Conservation (phyloP, 768 basidiomycete genomes). For the Vishniacozyma victoriae region DNA sequence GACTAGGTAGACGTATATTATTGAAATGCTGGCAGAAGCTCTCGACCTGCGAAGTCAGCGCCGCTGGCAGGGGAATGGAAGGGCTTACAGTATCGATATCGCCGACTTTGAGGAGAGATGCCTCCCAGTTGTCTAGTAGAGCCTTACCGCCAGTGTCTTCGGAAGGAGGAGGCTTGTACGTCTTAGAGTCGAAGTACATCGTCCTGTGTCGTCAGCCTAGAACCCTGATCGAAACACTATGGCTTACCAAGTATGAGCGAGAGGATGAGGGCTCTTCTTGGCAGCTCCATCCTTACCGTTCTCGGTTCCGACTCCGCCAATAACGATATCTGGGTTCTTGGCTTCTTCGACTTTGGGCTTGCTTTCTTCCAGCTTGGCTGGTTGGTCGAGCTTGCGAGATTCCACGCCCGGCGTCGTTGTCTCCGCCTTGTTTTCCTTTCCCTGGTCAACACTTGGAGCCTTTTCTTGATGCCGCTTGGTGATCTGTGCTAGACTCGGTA, state of each 20-base stretch:
- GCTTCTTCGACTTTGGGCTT: background rate
- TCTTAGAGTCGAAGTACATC: slow-evolving; percentile 80
- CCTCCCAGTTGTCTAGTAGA: slow-evolving; percentile 45
- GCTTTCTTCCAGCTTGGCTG: background rate
- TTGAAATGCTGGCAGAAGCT: slow-evolving; percentile 40
- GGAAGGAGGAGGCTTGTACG: slow-evolving; percentile 54
- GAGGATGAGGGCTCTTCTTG: slow-evolving; percentile 55
- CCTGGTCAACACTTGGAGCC: background rate
- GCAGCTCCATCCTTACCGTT: background rate
- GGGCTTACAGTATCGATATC: slow-evolving; percentile 68
- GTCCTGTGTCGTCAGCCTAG: slow-evolving; percentile 56
- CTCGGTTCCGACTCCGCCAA: background rate
- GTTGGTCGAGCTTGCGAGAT: background rate
- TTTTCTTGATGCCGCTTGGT: slow-evolving; percentile 15
- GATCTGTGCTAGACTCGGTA: slow-evolving; percentile 34
- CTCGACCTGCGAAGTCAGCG: slow-evolving; percentile 31
- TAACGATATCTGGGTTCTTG: slow-evolving; percentile 1
- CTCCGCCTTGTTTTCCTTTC: background rate
- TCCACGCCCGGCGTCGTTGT: background rate
- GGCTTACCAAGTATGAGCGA: slow-evolving; percentile 73
- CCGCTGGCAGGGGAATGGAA: background rate
- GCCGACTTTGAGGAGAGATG: slow-evolving; percentile 75
- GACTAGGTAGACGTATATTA: slow-evolving; percentile 56
- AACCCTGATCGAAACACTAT: background rate
- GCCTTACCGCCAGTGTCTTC: slow-evolving; percentile 50